Base-by-base conservation (phyloP, 2,329 filamentous ascomycete species). In the Aspergillus pseudoterreus region DNA sequence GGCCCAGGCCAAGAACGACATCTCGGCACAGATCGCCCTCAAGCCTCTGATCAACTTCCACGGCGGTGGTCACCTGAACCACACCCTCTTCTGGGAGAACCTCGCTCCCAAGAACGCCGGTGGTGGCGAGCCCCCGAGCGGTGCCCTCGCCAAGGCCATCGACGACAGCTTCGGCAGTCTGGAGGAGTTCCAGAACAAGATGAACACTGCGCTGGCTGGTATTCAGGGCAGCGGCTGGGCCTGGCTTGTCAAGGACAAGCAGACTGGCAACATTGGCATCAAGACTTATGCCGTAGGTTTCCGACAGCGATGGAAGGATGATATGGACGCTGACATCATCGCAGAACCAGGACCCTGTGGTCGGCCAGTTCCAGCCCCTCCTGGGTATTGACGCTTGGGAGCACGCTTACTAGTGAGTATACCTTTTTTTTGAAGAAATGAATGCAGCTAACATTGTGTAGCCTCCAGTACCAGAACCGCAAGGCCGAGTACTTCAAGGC, bases 401-500 rank as follows among this genome's bases (percentile, higher is more conserved):
- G 80, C 91, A 96, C 75, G 91, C 91, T 47, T 95, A 95, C 80
- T 95, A 95, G 79, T 82, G 71, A 75, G 78, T 74, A 22, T 22
- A 5, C 35, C 33, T 38, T 44, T 10, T 17, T 47, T 21, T 17
- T 4, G 32, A 9, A 38, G 5, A 36, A 24, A 52, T 54, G 33
- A 50, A 27, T 12, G 6, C 17, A 14, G n/a, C 30, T 24, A 41
- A 14, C 41, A 45, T 60, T 66, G 56, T 12, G 14, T 57, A 83
- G 81, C 77, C 81, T 96, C 56, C 90, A 96, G 78, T 96, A 96
- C 78, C 83, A 96, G 83, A 96, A 96, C 81, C 86, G 90, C 74
- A 96, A 96, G 84, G 91, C 87, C 52, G 91, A 96, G 78, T 96
- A 96, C 81, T 96, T 96, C 75, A 82, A 82, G 65, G 90, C 90